Percentiles rank a stretch among this genome's conserved stretches.
Conservation (phyloP, 345 rosid genomes). For the Punica granatum region DNA sequence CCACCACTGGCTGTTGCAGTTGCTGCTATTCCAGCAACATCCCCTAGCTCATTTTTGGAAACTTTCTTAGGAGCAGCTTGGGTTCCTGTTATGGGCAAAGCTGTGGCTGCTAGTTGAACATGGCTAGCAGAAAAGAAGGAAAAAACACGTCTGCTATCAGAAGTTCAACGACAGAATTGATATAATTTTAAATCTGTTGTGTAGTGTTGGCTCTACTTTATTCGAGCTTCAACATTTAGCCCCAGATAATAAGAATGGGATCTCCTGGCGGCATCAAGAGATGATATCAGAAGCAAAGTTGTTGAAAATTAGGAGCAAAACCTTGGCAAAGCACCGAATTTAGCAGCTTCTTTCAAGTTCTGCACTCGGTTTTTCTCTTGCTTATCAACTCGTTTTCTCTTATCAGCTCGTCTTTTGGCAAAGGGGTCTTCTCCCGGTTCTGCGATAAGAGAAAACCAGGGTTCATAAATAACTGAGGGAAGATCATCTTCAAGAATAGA, state of each 20-base stretch:
- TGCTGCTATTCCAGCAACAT: slow-evolving; percentile 83
- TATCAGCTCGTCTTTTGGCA: slow-evolving; percentile 69
- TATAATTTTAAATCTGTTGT: no score
- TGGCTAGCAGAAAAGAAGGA: slow-evolving; percentile 38
- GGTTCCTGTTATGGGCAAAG: slow-evolving; percentile 80
- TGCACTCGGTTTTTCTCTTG: slow-evolving; percentile 61
- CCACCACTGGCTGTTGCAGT: slow-evolving; percentile 97
- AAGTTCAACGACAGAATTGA: neutral
- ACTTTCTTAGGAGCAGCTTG: slow-evolving; percentile 56
- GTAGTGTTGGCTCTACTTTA: no score
- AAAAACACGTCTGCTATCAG: neutral
- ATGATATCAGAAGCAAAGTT: neutral
- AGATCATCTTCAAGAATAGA: neutral
- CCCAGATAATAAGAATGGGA: neutral
- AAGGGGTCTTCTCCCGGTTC: slow-evolving; percentile 87
- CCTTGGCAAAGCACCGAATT: slow-evolving; percentile 91
- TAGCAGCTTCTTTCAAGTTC: slow-evolving; percentile 70
- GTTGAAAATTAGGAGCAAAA: slow-evolving; percentile 13
- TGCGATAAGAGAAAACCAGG: slow-evolving; percentile 18
- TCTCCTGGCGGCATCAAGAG: neutral
- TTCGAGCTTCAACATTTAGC: neutral
- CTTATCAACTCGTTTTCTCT: slow-evolving; percentile 71
- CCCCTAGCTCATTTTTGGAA: slow-evolving; percentile 63
- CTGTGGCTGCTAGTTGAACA: slow-evolving; percentile 77
- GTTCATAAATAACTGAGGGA: neutral